Percentiles rank a stretch among this genome's conserved stretches.
These are phyloP conservation scores for Leishmania turanica DNA, from an alignment of 208 protist species.

Conservation along the genomic window DNA sequence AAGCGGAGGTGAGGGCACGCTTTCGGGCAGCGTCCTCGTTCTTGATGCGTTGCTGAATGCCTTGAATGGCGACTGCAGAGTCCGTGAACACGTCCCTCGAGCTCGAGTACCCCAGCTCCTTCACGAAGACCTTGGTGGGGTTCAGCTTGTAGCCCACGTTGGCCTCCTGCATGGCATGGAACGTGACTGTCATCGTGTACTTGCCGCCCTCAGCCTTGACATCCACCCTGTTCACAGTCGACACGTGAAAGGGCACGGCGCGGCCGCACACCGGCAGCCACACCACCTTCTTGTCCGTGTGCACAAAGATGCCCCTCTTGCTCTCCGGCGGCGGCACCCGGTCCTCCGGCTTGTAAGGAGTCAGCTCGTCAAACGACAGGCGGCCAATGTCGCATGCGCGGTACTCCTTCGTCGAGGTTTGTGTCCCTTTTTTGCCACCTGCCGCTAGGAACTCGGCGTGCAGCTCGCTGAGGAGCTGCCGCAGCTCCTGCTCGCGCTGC, in stretches of 20 bases:
- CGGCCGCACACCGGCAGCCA: slow-evolving; percentile 95
- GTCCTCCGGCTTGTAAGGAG: slow-evolving; percentile 42
- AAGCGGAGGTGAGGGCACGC: slow-evolving; percentile 47
- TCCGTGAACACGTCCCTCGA: slow-evolving; percentile 63
- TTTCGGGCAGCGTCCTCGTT: slow-evolving; percentile 74
- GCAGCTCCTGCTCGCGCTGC: slow-evolving; percentile 70
- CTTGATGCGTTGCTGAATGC: slow-evolving; percentile 70
- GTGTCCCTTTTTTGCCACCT: slow-evolving; percentile 73
- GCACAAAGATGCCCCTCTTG: slow-evolving; percentile 76
- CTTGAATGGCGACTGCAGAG: slow-evolving; percentile 62
- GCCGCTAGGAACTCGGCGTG: slow-evolving; percentile 71
- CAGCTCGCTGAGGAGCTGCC: slow-evolving; percentile 63
- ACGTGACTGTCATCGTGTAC: slow-evolving; percentile 86
- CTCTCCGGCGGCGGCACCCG: slow-evolving; percentile 36
- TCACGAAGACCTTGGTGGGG: slow-evolving; percentile 84
- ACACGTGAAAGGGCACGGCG: slow-evolving; percentile 95
- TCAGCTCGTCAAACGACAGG: slow-evolving; percentile 72
- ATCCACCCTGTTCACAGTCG: slow-evolving; percentile 94
- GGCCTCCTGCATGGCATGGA: slow-evolving; percentile 83
- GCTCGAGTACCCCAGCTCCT: slow-evolving; percentile 84
- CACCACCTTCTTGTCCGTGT: slow-evolving; percentile 84
- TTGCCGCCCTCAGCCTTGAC: slow-evolving; percentile 82
- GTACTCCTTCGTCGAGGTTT: slow-evolving; percentile 62
- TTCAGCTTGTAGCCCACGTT: slow-evolving; percentile 86
- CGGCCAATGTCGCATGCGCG: slow-evolving; percentile 66